Base-by-base conservation (phyloP, 78 protist species). In the Chrysochromulina tobinii region DNA sequence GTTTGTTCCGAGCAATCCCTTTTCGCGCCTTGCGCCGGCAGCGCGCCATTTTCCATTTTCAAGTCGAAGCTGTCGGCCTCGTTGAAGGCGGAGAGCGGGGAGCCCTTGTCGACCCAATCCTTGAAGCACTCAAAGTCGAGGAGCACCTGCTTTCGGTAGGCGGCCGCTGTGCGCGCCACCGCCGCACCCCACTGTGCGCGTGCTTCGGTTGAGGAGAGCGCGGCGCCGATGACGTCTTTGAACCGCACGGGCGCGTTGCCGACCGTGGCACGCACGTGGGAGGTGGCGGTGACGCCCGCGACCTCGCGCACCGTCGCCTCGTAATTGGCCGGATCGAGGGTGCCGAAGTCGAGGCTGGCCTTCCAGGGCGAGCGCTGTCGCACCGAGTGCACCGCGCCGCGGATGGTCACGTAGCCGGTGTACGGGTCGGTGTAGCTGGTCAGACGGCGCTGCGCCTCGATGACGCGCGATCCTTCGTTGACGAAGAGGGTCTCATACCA, bases 301-400 rank as follows among this genome's bases (percentile, higher is more conserved):
- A 12, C n/a, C 14, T 50, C 18, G 58, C 11, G 27, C 27, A 18
- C 83, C 7, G 50, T 50, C 1, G 4, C 58, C 58, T 3, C 17
- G 58, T 50, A 75, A 12, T 50, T 12, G 14, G 0, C 59, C 4
- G 7, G 25, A 11, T 3, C 17, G 25, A 75, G 83, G 58, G 57
- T 12, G 27, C 50, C 83, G 27, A 75, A 3, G 14, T 11, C 38
- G 83, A 75, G 50, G 83, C 58, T 50, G 27, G 83, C 83, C 83
- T 75, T 75, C 83, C 83, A 75, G 58, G 83, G 83, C 57, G 83
- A 75, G 57, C 83, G 83, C 57, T 75, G 27, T 14, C 83, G 83
- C 58, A 75, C 57, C 38, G 17, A 11, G 15, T 15, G 50, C 27
- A 17, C 3, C 57, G 38, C 21, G 83, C 18, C 83, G 83, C 3